Evolutionary conservation across 2,329 filamentous ascomycete species (phyloP), one percentile per base, ranked within the genome.

Genomic region (Botrytis medusae): DNA sequence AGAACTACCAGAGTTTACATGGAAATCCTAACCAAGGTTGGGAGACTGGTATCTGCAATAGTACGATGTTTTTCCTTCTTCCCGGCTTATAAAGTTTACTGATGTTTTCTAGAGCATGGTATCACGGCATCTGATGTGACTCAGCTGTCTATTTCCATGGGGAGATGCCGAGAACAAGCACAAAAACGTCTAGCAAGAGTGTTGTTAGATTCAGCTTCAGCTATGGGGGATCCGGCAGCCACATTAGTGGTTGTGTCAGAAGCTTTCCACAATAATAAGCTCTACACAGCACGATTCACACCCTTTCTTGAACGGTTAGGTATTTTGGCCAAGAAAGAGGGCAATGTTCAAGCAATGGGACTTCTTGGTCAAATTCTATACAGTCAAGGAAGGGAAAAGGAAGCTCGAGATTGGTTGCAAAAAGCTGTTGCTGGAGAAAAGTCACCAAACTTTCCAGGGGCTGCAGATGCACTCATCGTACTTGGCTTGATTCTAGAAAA

Each of bases 271-370:
- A 63, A 40, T 4, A 73, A 71, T 4, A 63, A 32, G 1, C 51
- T 78, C 2, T 22, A 73, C 62, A 14, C 44, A 20, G 51, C 42
- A 54, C 63, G 75, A 0, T 75, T 75, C 40, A 46, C 54, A 16
- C 40, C 42, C 22, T 71, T 76, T 25, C 73, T 80, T 16, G 57
- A 75, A 54, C 73, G 71, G 22, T 73, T 81, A 9, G 71, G 74
- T 44, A 60, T 74, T 4, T 69, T 80, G 25, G 79, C 79, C 22
- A 78, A 79, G 69, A 76, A 74, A 6, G 74, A 76, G 10, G 69
- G 77, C 14, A 77, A 81, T 60, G 75, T 77, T 18, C 73, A 77
- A 71, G 80, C 80, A 16, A 79, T 81, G 78, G 73, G 75, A 10
- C 64, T 81, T 20, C 73, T 80, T 1, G 79, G 79, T 6, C 77